Evolutionary conservation across 2,329 filamentous ascomycete species (phyloP).

Genomic region (Fusarium acutatum): DNA sequence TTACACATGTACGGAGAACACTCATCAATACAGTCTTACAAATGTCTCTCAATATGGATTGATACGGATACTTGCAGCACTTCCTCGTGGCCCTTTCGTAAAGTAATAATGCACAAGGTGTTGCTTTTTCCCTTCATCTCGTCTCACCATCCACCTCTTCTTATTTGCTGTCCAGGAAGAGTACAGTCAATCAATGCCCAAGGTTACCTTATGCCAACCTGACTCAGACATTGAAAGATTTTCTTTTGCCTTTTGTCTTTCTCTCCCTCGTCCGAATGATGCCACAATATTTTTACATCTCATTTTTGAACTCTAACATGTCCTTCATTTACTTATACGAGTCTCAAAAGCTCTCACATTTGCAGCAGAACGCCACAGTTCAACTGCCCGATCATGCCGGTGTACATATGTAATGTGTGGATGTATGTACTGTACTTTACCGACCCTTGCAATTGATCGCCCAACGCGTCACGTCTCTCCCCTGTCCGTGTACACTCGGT

Average conservation of each 20-base stretch:
- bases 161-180: not conserved
- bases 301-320: not conserved
- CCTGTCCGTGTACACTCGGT: slow-evolving; percentile 10
- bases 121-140: slow-evolving; percentile 4
- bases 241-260: not conserved
- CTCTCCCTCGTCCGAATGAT: not conserved
- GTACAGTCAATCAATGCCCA: not conserved
- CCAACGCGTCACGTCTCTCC: slow-evolving; percentile 29
- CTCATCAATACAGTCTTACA: not conserved
- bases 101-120: not conserved
- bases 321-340: not conserved
- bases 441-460: slow-evolving; percentile 23
- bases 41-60: not conserved
- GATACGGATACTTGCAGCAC: slow-evolving; percentile 5
- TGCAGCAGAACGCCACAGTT: slow-evolving; percentile 1
- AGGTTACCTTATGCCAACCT: not conserved
- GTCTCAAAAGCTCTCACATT: not conserved
- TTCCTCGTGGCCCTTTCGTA: slow-evolving; percentile 6
- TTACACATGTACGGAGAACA: not conserved
- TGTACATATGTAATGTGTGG: not conserved
- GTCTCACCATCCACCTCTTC: slow-evolving; percentile 1
- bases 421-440: slow-evolving; percentile 13
- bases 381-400: not conserved
- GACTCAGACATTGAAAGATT: not conserved
- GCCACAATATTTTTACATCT: not conserved